Evolutionary conservation across 2,329 filamentous ascomycete species (phyloP).

Genomic region (Emydomyces testavorans): DNA sequence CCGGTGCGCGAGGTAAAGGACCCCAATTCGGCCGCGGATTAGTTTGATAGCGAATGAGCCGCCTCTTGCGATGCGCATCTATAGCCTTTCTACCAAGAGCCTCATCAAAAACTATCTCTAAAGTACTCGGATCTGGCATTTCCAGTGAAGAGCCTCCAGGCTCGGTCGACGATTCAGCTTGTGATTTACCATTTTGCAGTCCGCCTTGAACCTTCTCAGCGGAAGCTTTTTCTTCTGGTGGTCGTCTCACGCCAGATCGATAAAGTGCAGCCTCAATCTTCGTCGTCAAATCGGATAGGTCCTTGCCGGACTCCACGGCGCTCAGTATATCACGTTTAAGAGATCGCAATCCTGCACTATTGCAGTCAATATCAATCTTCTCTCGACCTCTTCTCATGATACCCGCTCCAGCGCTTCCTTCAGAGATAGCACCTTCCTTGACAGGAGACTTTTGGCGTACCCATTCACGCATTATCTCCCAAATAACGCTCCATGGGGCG

Average conservation of each 20-base stretch:
- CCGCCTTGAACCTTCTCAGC: background rate
- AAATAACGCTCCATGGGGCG: conserved; percentile 78
- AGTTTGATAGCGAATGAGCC: conserved; percentile 72
- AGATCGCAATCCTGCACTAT: conserved; percentile 24
- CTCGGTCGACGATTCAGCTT: background rate
- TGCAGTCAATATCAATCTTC: conserved; percentile 19
- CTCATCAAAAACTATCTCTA: conserved; percentile 69
- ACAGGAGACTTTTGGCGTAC: conserved; percentile 67
- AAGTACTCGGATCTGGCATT: conserved; percentile 28
- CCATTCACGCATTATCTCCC: conserved; percentile 92
- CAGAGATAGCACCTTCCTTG: conserved; percentile 58
- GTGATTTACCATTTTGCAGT: background rate
- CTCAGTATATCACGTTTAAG: conserved; percentile 30
- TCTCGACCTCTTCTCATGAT: conserved; percentile 47
- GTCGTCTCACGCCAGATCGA: conserved; percentile 24
- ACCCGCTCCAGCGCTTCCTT: conserved; percentile 57
- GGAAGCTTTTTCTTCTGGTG: background rate
- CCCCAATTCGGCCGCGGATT: conserved; percentile 94
- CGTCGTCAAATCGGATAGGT: conserved; percentile 31
- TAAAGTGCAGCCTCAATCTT: conserved; percentile 38
- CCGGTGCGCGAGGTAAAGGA: conserved; percentile 49
- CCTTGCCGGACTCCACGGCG: conserved; percentile 26
- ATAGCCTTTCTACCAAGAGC: conserved; percentile 55
- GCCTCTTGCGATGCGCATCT: conserved; percentile 43
- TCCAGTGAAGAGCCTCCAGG: background rate